phyloP scores from a whole-genome alignment of 257 asterid species.

The Penstemon newberryi region DNA sequence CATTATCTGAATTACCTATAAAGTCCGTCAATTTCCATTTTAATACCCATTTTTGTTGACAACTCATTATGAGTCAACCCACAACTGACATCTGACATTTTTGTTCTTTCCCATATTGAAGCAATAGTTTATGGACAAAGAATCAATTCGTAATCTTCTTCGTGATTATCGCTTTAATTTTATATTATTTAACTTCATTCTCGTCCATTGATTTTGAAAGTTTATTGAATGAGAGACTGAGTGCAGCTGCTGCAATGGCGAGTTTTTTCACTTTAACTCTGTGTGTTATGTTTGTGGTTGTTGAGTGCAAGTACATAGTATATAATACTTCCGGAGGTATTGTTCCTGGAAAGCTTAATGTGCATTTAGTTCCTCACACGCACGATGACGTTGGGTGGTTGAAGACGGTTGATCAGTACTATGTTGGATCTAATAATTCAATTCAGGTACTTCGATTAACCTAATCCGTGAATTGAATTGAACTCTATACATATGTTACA shows the following conservation, averaged over 20 bases:
- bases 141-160: neutral
- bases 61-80: no score
- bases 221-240: neutral
- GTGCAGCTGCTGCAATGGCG: constrained; percentile 38
- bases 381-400: constrained; percentile 99
- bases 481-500: no score
- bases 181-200: neutral
- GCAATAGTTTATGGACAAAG: no score
- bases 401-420: constrained; percentile 95
- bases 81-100: no score
- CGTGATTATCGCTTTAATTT: constrained; percentile 20
- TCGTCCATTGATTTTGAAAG: constrained; percentile 21
- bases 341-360: constrained; percentile 75
- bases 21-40: no score
- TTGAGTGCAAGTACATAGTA: constrained; percentile 68
- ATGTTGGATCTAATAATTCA: constrained; percentile 87
- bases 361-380: constrained; percentile 92
- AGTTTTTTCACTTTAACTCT: constrained; percentile 34
- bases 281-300: constrained; percentile 39
- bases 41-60: no score
- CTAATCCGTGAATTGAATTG: neutral
- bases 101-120: no score
- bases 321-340: constrained; percentile 70
- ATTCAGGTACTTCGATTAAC: constrained; percentile 59
- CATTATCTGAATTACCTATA: no score